Percentiles rank a stretch among this genome's conserved stretches.
phyloP scores from a whole-genome alignment of 306 rosid genomes.

The Spatholobus suberectus region DNA sequence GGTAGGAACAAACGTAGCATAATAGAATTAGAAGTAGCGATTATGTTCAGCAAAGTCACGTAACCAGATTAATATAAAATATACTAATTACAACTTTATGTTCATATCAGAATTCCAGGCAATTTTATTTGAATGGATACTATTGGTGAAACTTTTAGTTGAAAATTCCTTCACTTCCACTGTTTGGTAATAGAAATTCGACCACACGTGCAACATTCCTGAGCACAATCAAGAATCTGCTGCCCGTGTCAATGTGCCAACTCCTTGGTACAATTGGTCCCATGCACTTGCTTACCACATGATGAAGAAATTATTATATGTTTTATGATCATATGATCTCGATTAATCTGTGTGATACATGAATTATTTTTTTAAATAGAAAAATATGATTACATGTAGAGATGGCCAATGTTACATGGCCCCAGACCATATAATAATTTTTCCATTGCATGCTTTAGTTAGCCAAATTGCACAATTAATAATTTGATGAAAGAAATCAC shows the following conservation, averaged over 20 bases:
- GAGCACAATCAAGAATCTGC: neutral
- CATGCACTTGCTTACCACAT: neutral
- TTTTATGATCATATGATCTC: too few relatives aligned
- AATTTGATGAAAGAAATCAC: neutral
- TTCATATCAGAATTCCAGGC: neutral
- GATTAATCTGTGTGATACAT: too few relatives aligned
- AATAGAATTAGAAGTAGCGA: too few relatives aligned
- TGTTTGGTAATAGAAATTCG: slow-evolving; percentile 17
- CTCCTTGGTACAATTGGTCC: slow-evolving; percentile 19
- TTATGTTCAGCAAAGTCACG: too few relatives aligned
- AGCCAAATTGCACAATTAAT: neutral
- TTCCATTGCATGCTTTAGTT: neutral
- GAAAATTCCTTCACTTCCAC: slow-evolving; percentile 17
- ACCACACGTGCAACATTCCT: slow-evolving; percentile 1
- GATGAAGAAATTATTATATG: too few relatives aligned
- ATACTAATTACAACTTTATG: neutral
- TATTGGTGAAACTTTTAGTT: slow-evolving; percentile 9
- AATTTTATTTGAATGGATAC: neutral
- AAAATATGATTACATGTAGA: too few relatives aligned
- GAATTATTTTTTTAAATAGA: too few relatives aligned
- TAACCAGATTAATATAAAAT: neutral
- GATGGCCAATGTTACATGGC: too few relatives aligned
- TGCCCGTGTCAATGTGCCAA: neutral
- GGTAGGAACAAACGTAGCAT: too few relatives aligned
- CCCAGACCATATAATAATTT: too few relatives aligned